A percentile compares a stretch with the other conserved stretches of the same genome.
Evolutionary conservation across 495 filamentous ascomycete genomes (phyloP).

Genomic region (Tuber borchii): DNA sequence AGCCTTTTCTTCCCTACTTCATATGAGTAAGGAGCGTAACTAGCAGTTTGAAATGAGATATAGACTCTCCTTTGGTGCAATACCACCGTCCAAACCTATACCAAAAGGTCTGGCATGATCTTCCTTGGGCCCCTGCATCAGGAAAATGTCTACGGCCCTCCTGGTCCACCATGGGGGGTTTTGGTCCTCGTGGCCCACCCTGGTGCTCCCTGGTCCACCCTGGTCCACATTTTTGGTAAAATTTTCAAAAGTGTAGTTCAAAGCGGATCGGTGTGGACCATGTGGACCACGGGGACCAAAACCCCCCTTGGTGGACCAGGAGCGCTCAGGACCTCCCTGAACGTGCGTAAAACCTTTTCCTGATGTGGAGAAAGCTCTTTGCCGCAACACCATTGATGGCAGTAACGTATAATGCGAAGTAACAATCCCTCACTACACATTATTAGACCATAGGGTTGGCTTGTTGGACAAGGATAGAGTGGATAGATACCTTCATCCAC

Average conservation of each 20-base stretch:
- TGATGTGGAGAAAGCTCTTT: conserved; percentile 38
- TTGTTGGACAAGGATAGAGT: background rate
- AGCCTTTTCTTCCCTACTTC: background rate
- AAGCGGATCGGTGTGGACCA: no score
- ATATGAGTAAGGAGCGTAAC: background rate
- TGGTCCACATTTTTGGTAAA: no score
- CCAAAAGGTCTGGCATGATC: conserved; percentile 35
- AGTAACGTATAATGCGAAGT: conserved; percentile 11
- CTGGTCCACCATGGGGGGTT: no score
- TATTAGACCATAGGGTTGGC: background rate
- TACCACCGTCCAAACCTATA: conserved; percentile 36
- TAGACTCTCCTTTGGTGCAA: conserved; percentile 31
- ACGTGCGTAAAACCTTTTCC: no score
- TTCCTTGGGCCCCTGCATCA: conserved; percentile 13
- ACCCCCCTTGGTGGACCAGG: no score
- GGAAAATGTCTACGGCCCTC: no score
- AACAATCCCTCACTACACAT: conserved; percentile 5
- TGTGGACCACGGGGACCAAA: no score
- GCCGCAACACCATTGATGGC: conserved; percentile 36
- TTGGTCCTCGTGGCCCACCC: no score
- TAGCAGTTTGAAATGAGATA: conserved; percentile 40
- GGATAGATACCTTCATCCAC: background rate
- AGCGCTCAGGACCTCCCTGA: no score
- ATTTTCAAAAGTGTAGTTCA: no score
- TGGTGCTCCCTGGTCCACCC: no score